phyloP scores from a whole-genome alignment of 495 filamentous ascomycete genomes.

The Staphylotrichum tortipilum region DNA sequence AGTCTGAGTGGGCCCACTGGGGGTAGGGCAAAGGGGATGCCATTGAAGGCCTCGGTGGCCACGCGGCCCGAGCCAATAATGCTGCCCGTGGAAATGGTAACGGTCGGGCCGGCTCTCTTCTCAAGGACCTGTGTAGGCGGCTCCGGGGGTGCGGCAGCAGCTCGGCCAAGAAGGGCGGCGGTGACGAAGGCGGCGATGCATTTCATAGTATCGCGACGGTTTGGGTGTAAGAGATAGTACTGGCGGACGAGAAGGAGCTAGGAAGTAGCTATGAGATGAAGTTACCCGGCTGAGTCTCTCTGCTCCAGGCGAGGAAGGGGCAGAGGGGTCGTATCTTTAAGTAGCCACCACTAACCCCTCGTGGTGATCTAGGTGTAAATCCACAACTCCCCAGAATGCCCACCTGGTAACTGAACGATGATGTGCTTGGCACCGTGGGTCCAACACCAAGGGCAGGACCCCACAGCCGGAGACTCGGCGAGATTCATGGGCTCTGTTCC shows the following conservation, averaged over 20 bases:
- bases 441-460: neutral
- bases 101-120: conserved; percentile 36
- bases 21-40: conserved; percentile 41
- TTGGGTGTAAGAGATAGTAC: neutral
- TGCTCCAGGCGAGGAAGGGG: neutral
- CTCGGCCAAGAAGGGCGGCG: conserved; percentile 18
- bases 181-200: conserved; percentile 13
- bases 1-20: conserved; percentile 38
- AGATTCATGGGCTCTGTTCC: neutral
- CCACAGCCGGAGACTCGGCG: neutral
- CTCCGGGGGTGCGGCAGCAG: conserved; percentile 25
- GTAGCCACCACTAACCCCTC: neutral
- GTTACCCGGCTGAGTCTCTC: conserved; percentile 2
- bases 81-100: conserved; percentile 40
- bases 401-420: neutral
- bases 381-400: neutral
- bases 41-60: conserved; percentile 36
- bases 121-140: conserved; percentile 25
- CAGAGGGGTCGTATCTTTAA: neutral
- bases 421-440: neutral
- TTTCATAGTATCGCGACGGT: conserved; percentile 21
- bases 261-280: neutral
- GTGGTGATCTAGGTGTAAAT: neutral
- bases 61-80: conserved; percentile 36
- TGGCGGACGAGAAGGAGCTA: neutral